These are phyloP conservation scores for Globisporangium spiculum DNA, from an alignment of 352 stramenopile species.

Conservation along the genomic window DNA sequence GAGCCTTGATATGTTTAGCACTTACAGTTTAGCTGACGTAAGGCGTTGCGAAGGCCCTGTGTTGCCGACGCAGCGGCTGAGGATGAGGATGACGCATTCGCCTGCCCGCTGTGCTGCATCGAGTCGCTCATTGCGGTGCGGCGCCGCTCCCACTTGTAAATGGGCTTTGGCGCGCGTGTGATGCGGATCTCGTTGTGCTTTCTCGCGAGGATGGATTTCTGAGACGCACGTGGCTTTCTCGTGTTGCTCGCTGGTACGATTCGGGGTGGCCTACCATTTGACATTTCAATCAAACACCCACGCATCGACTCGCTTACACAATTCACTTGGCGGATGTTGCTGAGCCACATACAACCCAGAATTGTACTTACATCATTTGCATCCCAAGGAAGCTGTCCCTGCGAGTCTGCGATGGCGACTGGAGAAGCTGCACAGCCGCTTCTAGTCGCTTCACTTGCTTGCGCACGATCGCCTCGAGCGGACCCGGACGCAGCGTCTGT, in stretches of 20 bases:
- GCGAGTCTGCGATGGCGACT: slow-evolving; percentile 6
- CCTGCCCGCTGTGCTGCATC: background rate
- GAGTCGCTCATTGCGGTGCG: slow-evolving; percentile 7
- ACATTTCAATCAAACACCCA: background rate
- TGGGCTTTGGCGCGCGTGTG: slow-evolving; percentile 38
- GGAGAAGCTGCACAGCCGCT: slow-evolving; percentile 30
- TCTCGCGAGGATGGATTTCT: slow-evolving; percentile 20
- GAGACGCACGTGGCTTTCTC: slow-evolving; percentile 20
- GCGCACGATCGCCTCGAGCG: slow-evolving; percentile 43
- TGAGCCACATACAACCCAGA: background rate
- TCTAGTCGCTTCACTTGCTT: slow-evolving; percentile 44
- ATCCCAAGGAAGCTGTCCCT: slow-evolving; percentile 8
- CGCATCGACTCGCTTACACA: no score
- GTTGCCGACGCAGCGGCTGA: background rate
- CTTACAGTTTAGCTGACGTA: slow-evolving; percentile 4
- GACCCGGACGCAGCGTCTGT: slow-evolving; percentile 34
- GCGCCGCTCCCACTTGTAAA: slow-evolving; percentile 59
- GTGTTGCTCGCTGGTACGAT: background rate
- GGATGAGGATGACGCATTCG: background rate
- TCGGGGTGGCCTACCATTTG: background rate
- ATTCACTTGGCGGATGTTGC: no score
- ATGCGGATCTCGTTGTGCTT: slow-evolving; percentile 35
- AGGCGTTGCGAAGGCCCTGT: background rate
- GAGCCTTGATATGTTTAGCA: background rate
- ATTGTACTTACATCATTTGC: background rate